Conservation (phyloP, 495 filamentous ascomycete species). For the Chlorociboria aeruginascens region DNA sequence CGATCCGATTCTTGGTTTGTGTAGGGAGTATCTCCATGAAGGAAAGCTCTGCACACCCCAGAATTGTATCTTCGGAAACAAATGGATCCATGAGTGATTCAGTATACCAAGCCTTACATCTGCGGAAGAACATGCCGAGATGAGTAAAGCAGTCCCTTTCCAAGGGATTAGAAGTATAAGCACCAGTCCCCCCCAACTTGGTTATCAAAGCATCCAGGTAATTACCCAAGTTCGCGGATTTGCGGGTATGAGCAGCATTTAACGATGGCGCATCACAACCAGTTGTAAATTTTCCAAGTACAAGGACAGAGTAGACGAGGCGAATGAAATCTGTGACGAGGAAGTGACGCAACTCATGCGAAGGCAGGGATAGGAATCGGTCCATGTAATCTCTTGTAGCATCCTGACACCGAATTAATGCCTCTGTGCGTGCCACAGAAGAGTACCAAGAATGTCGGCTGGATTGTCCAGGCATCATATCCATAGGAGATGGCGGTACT, state of each 20-base stretch:
- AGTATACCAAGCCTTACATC: conserved; percentile 4
- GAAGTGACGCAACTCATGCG: neutral
- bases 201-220: conserved; percentile 2
- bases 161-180: neutral
- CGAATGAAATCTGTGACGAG: conserved; percentile 5
- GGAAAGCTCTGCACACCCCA: neutral
- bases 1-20: too few relatives aligned
- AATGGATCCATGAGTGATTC: neutral
- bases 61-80: neutral
- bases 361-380: conserved; percentile 1
- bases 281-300: conserved; percentile 7
- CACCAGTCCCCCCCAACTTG: neutral
- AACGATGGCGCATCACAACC: neutral
- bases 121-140: conserved; percentile 1
- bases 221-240: conserved; percentile 3
- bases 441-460: conserved; percentile 9
- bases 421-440: conserved; percentile 5
- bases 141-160: conserved; percentile 4
- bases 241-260: neutral
- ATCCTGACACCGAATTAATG: conserved; percentile 1
- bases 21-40: conserved; percentile 6
- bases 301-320: conserved; percentile 10
- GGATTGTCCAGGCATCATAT: neutral
- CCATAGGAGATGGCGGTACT: neutral
- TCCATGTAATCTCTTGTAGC: conserved; percentile 10